Evolutionary conservation across 176 grass and related monocot species (phyloP).

Genomic region (Puccinellia tenuiflora): DNA sequence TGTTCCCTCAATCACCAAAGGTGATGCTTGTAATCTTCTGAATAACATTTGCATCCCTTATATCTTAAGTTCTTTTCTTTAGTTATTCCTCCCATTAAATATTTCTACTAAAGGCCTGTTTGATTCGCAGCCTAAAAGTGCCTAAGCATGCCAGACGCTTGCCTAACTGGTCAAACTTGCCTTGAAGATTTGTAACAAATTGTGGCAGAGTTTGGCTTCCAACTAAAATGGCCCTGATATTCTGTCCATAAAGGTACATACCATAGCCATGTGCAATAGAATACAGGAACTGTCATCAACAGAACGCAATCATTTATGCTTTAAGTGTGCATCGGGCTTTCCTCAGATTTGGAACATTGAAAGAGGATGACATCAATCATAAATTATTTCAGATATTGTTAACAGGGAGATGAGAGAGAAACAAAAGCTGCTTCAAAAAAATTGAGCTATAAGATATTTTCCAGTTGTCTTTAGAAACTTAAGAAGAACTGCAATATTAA

Average conservation of each 20-base stretch:
- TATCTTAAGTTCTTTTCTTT: not conserved
- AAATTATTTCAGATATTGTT: not conserved
- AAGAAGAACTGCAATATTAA: not conserved
- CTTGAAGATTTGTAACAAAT: not conserved
- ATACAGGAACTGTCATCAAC: no score
- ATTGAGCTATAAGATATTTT: not conserved
- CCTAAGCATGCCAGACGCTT: not conserved
- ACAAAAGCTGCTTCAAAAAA: not conserved
- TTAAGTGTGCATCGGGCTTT: not conserved
- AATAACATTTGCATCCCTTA: not conserved
- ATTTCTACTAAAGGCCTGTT: not conserved
- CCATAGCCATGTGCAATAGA: no score
- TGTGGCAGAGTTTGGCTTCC: not conserved
- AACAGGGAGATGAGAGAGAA: not conserved
- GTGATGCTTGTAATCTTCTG: not conserved
- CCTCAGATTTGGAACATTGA: not conserved
- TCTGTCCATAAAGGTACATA: no score
- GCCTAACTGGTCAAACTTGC: not conserved
- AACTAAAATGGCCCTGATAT: not conserved
- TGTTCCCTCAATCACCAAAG: not conserved
- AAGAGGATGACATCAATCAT: not conserved
- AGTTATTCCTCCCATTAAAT: not conserved
- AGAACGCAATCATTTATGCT: no score
- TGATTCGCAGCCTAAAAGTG: not conserved
- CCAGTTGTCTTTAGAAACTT: not conserved